A percentile compares a stretch with the other conserved stretches of the same genome.
Conservation (phyloP, 1,284 basidiomycete genomes). For the Rhodotorula mucilaginosa region DNA sequence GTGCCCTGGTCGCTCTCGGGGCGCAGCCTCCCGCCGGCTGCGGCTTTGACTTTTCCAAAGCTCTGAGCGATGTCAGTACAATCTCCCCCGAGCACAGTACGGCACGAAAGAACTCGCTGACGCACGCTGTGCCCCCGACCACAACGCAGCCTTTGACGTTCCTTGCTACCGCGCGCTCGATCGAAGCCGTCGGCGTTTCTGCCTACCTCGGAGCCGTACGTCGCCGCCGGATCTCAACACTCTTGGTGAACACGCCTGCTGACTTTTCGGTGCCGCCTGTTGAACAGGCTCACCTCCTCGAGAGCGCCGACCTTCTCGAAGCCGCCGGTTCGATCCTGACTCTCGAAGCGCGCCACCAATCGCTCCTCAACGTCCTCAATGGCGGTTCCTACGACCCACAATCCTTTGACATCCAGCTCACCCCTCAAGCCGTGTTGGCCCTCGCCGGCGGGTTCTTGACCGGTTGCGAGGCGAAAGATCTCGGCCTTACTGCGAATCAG, state of each 20-base stretch:
- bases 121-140: background rate
- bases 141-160: slow-evolving; percentile 55
- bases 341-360: slow-evolving; percentile 66
- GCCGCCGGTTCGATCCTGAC: slow-evolving; percentile 74
- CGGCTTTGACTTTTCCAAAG: slow-evolving; percentile 66
- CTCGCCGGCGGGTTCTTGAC: slow-evolving; percentile 69
- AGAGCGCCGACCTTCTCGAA: slow-evolving; percentile 63
- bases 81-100: no score
- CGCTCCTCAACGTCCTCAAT: slow-evolving; percentile 67
- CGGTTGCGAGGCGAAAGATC: slow-evolving; percentile 58
- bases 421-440: slow-evolving; percentile 68
- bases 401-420: slow-evolving; percentile 68
- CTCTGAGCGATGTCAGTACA: slow-evolving; percentile 60
- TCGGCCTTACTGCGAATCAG: slow-evolving; percentile 58
- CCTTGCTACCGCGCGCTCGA: slow-evolving; percentile 67
- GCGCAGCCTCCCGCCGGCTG: slow-evolving; percentile 59
- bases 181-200: slow-evolving; percentile 74
- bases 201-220: slow-evolving; percentile 61
- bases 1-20: slow-evolving; percentile 54
- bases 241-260: background rate
- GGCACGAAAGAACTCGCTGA: no score
- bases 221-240: background rate
- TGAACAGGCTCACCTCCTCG: slow-evolving; percentile 17
- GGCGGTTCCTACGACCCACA: slow-evolving; percentile 62
- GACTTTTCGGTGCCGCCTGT: background rate